These are phyloP conservation scores for Syzygium malaccense DNA, from an alignment of 441 rosid species.

Conservation along the genomic window DNA sequence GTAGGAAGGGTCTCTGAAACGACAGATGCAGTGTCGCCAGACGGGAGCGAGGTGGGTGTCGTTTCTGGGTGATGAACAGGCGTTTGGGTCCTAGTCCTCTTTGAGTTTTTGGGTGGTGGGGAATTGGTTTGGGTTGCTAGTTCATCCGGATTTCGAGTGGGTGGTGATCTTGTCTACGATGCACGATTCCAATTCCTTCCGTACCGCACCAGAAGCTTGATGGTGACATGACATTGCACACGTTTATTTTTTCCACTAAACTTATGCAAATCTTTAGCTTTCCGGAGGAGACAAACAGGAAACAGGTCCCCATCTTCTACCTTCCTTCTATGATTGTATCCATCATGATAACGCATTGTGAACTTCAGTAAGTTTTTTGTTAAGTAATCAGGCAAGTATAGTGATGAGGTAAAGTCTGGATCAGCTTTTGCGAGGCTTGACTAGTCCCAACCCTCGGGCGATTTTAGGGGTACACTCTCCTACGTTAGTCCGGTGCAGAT, in stretches of 20 bases:
- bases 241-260: background rate
- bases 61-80: background rate
- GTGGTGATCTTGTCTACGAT: background rate
- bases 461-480: rapidly evolving
- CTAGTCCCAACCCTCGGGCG: rapidly evolving
- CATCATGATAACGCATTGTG: background rate
- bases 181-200: background rate
- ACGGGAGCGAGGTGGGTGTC: background rate
- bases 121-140: background rate
- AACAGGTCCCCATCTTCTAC: background rate
- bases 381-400: rapidly evolving
- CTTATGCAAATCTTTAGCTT: background rate
- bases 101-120: background rate
- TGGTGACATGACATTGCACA: background rate
- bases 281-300: background rate
- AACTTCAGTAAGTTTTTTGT: background rate
- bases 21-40: background rate
- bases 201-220: background rate
- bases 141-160: background rate
- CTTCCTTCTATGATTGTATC: background rate
- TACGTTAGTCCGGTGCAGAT: rapidly evolving
- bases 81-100: background rate
- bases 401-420: rapidly evolving
- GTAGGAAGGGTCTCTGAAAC: background rate
- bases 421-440: rapidly evolving